Evolutionary conservation across 495 filamentous ascomycete species (phyloP), one percentile per base, ranked within the genome.

Genomic region (Halenospora varia): DNA sequence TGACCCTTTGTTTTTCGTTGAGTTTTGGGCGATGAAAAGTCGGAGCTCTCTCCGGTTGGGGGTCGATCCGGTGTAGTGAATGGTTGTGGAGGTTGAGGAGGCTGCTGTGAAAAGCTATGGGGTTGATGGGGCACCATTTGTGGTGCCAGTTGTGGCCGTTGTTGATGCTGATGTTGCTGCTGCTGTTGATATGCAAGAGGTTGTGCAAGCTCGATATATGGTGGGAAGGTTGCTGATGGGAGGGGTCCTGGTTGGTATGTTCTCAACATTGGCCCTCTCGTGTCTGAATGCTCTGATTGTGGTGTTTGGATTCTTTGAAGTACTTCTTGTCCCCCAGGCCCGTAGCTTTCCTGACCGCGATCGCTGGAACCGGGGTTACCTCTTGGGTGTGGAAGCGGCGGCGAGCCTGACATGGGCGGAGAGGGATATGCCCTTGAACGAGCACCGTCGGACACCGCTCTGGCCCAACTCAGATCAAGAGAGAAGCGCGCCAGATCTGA

Each of bases 1-100:
- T 98, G 94, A 11, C 90, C 90, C 67, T 97, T 98, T 8, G 91
- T 87, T 64, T 92, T 89, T 61, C 92, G 82, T 15, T 90, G 89
- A 6, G 86, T 75, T 61, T 87, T 89, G n/a, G 78, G 74, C 42
- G 77, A 77, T 4, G 69, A 64, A 40, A 70, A 74, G 2, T 73
- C 66, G 19, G 67, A 25, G 2, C 19, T 46, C 13, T 65, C 62
- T 44, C 50, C 44, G 20, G 48, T 53, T 52, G 55, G 40, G 17
- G 56, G 44, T 48, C 59, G 48, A 48, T 78, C 75, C 25, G 75
- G 70, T 35, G 76, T 61, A 45, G 75, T 47, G 52, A 69, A 71
- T 48, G 65, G 53, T 19, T 63, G 40, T 10, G 66, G 62, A 23
- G 66, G 48, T 23, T 58, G 64, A 19, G 49, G 50, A 22, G 44